Conservation (phyloP, 805 yeast genomes). For the Candida loeiensis region DNA sequence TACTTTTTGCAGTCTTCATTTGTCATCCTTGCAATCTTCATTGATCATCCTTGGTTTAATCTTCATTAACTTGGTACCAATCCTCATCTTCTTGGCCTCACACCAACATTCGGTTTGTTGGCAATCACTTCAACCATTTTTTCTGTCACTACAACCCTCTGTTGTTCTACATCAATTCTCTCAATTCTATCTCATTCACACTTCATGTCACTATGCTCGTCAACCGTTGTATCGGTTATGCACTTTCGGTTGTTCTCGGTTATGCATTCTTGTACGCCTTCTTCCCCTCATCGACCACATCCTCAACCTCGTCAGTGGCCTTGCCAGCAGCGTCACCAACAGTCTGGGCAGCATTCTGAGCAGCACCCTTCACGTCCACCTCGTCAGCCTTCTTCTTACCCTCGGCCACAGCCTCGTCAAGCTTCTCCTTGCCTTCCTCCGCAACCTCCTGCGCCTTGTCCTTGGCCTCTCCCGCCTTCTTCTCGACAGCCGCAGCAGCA, state of each 20-base stretch:
- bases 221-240: conserved; percentile 7
- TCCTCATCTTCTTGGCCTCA: no score
- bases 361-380: conserved; percentile 3
- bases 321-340: conserved; percentile 24
- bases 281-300: conserved; percentile 11
- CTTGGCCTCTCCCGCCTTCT: conserved; percentile 30
- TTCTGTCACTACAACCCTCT: no score
- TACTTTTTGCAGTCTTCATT: no score
- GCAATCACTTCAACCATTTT: no score
- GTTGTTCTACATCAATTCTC: no score
- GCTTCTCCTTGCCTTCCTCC: conserved; percentile 27
- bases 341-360: conserved; percentile 21
- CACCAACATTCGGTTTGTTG: no score
- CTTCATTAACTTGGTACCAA: no score
- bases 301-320: conserved; percentile 11
- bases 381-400: conserved; percentile 7
- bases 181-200: no score
- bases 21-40: no score
- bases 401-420: conserved; percentile 9
- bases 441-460: no score
- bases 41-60: no score
- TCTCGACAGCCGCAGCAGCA: conserved; percentile 26
- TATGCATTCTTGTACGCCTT: conserved; percentile 1
- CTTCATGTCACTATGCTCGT: no score
- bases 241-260: neutral